Evolutionary conservation across 2,329 filamentous ascomycete species (phyloP).

Genomic region (Chalara sp.): DNA sequence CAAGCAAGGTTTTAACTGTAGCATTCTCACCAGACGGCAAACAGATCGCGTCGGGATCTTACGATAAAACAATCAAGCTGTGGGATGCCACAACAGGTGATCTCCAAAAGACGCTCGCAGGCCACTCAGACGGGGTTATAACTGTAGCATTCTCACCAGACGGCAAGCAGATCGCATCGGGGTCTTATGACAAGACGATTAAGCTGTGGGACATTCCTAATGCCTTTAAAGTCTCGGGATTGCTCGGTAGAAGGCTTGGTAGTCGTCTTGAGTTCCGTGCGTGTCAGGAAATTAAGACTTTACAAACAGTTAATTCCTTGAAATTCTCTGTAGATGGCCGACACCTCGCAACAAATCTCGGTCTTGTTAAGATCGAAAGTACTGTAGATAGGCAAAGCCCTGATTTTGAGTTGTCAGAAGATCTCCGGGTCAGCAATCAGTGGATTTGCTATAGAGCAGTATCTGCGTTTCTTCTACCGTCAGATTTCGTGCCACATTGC

Average conservation of each 20-base stretch:
- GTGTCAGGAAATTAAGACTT: conserved; percentile 3
- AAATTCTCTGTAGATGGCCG: conserved; percentile 11
- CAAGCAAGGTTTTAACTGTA: background rate
- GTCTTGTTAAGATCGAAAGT: conserved; percentile 10
- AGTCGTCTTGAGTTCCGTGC: conserved; percentile 1
- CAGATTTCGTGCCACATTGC: conserved; percentile 9
- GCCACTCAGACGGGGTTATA: conserved; percentile 1
- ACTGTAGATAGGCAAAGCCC: conserved; percentile 5
- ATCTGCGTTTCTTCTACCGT: conserved; percentile 9
- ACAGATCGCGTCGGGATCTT: conserved; percentile 6
- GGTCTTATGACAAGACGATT: conserved; percentile 10
- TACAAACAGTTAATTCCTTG: conserved; percentile 1
- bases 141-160: conserved; percentile 12
- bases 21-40: background rate
- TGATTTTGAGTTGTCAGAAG: conserved; percentile 7
- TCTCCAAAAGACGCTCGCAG: conserved; percentile 2
- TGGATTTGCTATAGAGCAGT: conserved; percentile 14
- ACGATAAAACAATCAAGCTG: conserved; percentile 4
- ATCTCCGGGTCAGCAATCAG: conserved; percentile 8
- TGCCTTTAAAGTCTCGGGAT: conserved; percentile 1
- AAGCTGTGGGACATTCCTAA: conserved; percentile 8
- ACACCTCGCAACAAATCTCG: conserved; percentile 10
- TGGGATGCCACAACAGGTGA: conserved; percentile 2
- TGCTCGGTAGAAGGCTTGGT: background rate
- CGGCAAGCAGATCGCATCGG: conserved; percentile 8